Percentiles rank a stretch among this genome's conserved stretches.
Conservation (phyloP, 2,329 filamentous ascomycete species). For the Ophiostoma quercus region DNA sequence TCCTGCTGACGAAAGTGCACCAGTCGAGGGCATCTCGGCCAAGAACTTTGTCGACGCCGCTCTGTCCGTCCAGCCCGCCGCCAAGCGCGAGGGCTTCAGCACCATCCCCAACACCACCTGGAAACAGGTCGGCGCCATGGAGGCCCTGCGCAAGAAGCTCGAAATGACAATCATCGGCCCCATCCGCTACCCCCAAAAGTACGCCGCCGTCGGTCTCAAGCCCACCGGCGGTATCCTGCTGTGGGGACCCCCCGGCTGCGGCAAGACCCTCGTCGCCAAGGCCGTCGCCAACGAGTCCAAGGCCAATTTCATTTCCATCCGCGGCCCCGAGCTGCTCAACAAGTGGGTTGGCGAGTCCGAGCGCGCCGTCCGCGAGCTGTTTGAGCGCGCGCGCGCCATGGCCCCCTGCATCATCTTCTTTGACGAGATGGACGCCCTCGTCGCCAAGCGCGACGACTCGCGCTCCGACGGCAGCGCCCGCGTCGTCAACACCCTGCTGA, state of each 20-base stretch:
- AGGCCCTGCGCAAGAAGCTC: constrained; percentile 73
- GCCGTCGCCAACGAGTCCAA: constrained; percentile 92
- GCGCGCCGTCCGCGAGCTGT: constrained; percentile 85
- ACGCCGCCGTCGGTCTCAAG: constrained; percentile 69
- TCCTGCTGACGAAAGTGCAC: background rate
- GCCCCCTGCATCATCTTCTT: constrained; percentile 96
- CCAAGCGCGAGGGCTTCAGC: constrained; percentile 88
- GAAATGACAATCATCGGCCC: constrained; percentile 82
- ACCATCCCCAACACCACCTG: constrained; percentile 92
- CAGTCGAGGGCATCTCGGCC: constrained; percentile 39
- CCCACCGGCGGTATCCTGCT: constrained; percentile 83
- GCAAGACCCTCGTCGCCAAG: constrained; percentile 93
- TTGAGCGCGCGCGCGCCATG: constrained; percentile 77
- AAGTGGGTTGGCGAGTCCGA: constrained; percentile 98
- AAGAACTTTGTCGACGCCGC: constrained; percentile 70
- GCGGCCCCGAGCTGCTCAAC: constrained; percentile 91
- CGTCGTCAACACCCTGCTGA: constrained; percentile 91
- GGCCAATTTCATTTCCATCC: constrained; percentile 97
- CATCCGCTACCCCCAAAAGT: constrained; percentile 75
- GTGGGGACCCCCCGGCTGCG: constrained; percentile 94
- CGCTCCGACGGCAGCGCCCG: constrained; percentile 72
- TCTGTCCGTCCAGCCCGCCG: constrained; percentile 69
- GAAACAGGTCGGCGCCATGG: constrained; percentile 82
- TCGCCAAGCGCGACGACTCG: constrained; percentile 72
- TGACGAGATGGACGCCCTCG: constrained; percentile 85